Evolutionary conservation across 257 asterid species (phyloP), one percentile per base, ranked within the genome.

Genomic region (Nicotiana attenuata): DNA sequence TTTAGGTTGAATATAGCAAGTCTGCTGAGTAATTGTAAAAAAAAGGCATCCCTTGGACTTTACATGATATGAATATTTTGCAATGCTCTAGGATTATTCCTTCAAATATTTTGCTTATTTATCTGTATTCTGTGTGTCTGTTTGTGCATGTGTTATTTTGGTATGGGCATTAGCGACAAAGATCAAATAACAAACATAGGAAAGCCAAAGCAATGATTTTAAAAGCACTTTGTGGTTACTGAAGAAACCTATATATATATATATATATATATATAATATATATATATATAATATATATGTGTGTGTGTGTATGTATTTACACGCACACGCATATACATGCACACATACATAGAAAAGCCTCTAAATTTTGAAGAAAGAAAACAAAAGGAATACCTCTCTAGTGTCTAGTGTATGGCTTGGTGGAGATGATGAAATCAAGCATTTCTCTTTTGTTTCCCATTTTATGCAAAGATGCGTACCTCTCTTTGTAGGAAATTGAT

Each of bases 1-100:
- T 60, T 57, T 78, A 59, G 82, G 33, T 60, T 38, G 57, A 20
- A 35, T 22, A 45, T 38, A 20, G 35, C 16, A 38, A 78, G 52
- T 63, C 59, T 10, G 24, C n/a, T 65, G 38, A n/a, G 45, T 63
- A 79, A 79, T 63, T 79, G 82, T 79, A 63, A 63, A 78, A 33
- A 33, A 69, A 69, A 41, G 50, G 5, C 15, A 2, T 53, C 50
- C 19, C 29, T 16, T n/a, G 29, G 77, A 19, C 5, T 38, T 38
- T 38, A 38, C 47, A 38, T 38, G 1, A 41, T 41, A 9, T 41
- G 13, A 41, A 9, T 41, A 55, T 55, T 52, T 52, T 52, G 56
- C 56, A 52, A 52, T 52, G 19, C 56, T 52, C 16, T 9, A 9
- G 76, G 28, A 8, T 67, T 66, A 66, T 66, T 66, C 77, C 56